Conservation (phyloP, 148 eudicot species). For the Mesembryanthemum crystallinum region DNA sequence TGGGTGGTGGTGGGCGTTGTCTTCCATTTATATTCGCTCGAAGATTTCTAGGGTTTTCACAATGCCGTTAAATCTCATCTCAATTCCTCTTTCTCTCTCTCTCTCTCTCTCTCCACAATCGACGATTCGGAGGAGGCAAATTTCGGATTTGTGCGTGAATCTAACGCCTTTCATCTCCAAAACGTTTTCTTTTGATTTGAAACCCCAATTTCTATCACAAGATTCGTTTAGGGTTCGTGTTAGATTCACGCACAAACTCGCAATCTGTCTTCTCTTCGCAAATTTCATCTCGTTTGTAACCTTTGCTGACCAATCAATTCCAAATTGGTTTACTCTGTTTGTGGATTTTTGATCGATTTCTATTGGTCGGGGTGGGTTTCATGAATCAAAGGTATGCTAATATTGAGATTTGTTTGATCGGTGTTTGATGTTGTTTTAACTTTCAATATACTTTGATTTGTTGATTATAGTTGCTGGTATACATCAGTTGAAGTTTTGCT, state of each 20-base stretch:
- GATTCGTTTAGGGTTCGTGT: neutral
- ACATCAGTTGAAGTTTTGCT: too few species aligned
- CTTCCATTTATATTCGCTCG: too few species aligned
- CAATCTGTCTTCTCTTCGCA: slow-evolving; percentile 25
- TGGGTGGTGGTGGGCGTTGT: too few species aligned
- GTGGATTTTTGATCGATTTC: too few species aligned
- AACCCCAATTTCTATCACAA: neutral
- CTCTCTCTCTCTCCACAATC: too few species aligned
- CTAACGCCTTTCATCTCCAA: neutral
- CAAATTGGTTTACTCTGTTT: neutral
- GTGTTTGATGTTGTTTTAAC: neutral
- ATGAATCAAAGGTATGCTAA: neutral
- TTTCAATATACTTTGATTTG: neutral
- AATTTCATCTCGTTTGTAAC: neutral
- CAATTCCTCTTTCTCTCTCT: neutral
- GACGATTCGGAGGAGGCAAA: slow-evolving; percentile 14
- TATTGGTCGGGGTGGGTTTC: too few species aligned
- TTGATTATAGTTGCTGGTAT: neutral
- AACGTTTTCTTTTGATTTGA: too few species aligned
- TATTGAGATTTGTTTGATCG: neutral
- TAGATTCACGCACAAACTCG: slow-evolving; percentile 40
- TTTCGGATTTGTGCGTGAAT: slow-evolving; percentile 26
- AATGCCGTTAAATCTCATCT: too few species aligned
- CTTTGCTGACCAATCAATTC: neutral
- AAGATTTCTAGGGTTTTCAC: too few species aligned